These are phyloP conservation scores for Nigrograna mackinnonii DNA, from an alignment of 2,329 filamentous ascomycete genomes.

Conservation along the genomic window DNA sequence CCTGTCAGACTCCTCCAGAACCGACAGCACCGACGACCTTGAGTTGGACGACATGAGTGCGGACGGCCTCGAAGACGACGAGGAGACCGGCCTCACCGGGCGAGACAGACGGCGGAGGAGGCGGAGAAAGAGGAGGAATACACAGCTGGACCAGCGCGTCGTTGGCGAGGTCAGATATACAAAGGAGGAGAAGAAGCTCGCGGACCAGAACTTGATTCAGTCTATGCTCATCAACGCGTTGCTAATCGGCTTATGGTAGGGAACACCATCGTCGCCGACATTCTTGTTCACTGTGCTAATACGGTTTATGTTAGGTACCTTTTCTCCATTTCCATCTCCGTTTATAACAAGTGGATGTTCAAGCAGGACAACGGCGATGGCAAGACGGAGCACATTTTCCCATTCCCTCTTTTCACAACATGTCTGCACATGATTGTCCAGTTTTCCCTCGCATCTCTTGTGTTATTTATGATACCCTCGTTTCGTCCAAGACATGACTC, in stretches of 20 bases:
- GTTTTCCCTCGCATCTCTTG: slow-evolving; percentile 75
- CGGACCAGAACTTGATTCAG: slow-evolving; percentile 73
- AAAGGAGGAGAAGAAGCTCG: slow-evolving; percentile 74
- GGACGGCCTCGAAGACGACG: slow-evolving; percentile 77
- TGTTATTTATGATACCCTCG: slow-evolving; percentile 81
- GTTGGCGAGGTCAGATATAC: slow-evolving; percentile 56
- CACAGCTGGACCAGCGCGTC: slow-evolving; percentile 73
- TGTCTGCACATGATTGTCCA: slow-evolving; percentile 93
- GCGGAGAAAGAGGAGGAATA: slow-evolving; percentile 69
- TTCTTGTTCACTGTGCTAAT: slow-evolving; percentile 13
- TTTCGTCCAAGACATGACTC: slow-evolving; percentile 68
- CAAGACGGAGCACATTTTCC: slow-evolving; percentile 66
- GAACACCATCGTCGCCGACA: neutral
- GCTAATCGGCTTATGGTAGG: slow-evolving; percentile 82
- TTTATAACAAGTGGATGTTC: slow-evolving; percentile 99
- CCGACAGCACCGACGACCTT: slow-evolving; percentile 57
- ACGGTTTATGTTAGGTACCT: slow-evolving; percentile 56
- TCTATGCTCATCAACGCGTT: slow-evolving; percentile 73
- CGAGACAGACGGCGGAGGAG: slow-evolving; percentile 71
- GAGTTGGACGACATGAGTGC: slow-evolving; percentile 65
- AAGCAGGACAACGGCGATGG: slow-evolving; percentile 54
- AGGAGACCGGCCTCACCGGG: slow-evolving; percentile 83
- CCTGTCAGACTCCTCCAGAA: slow-evolving; percentile 34
- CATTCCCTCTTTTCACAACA: slow-evolving; percentile 93
- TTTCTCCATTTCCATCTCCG: slow-evolving; percentile 78